phyloP scores from a whole-genome alignment of 2,329 filamentous ascomycete species.

The Ampelomyces quisqualis region DNA sequence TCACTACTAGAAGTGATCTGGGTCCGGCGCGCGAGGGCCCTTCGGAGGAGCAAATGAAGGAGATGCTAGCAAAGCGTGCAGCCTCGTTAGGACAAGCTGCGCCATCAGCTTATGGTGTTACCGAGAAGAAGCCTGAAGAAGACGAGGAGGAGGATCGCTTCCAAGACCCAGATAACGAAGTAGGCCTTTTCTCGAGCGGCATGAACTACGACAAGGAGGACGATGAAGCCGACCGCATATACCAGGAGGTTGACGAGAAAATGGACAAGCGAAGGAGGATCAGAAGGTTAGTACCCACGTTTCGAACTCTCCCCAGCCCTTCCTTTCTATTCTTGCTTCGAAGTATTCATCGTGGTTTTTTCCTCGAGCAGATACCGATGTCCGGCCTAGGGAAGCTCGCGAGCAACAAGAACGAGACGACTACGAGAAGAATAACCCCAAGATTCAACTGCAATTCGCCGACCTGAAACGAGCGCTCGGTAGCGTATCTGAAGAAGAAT shows the following conservation, averaged over 20 bases:
- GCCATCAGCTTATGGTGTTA: constrained; percentile 70
- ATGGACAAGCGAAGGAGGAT: constrained; percentile 88
- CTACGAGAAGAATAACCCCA: constrained; percentile 95
- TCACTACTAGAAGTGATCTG: constrained; percentile 94
- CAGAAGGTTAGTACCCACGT: constrained; percentile 70
- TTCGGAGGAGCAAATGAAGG: constrained; percentile 97
- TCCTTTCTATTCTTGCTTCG: constrained; percentile 35
- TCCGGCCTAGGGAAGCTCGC: constrained; percentile 80
- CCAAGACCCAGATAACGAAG: constrained; percentile 96
- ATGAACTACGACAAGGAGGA: constrained; percentile 92
- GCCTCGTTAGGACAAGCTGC: constrained; percentile 74
- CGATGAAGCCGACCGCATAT: constrained; percentile 95
- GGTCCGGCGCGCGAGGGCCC: constrained; percentile 93
- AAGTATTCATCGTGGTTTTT: constrained; percentile 65
- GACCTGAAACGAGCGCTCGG: constrained; percentile 89
- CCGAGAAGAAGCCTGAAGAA: constrained; percentile 68
- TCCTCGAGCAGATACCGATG: constrained; percentile 77
- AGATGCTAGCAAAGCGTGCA: constrained; percentile 90
- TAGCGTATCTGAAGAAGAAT: constrained; percentile 90
- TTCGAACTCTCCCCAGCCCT: constrained; percentile 19
- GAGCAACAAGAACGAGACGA: constrained; percentile 89
- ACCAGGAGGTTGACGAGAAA: constrained; percentile 91
- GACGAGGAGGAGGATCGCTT: constrained; percentile 78
- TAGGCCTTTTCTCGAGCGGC: constrained; percentile 90
- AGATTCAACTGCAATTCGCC: constrained; percentile 96